phyloP scores from a whole-genome alignment of 202 grass and related monocot genomes.

The Panicum virgatum region DNA sequence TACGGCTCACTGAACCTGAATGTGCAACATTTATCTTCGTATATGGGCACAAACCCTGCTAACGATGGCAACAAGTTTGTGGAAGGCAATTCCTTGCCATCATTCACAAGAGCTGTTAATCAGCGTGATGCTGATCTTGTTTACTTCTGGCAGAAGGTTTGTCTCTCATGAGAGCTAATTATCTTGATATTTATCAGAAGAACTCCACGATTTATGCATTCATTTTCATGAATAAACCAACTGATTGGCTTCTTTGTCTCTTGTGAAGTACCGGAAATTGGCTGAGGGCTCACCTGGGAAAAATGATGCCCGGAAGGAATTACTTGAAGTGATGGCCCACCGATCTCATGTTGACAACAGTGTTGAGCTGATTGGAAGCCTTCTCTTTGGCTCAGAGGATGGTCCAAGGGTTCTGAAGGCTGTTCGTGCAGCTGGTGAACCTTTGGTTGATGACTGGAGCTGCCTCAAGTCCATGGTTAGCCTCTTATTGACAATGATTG shows the following conservation, averaged over 20 bases:
- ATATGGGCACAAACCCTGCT: slow-evolving; percentile 86
- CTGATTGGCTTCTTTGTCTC: slow-evolving; percentile 30
- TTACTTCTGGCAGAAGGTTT: slow-evolving; percentile 98
- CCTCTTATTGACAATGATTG: slow-evolving; percentile 2
- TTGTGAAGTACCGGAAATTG: slow-evolving; percentile 66
- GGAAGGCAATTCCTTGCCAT: slow-evolving; percentile 60
- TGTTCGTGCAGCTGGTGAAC: slow-evolving; percentile 59
- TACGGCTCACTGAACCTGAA: slow-evolving; percentile 74
- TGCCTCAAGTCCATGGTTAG: slow-evolving; percentile 91
- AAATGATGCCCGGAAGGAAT: slow-evolving; percentile 66
- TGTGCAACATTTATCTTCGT: slow-evolving; percentile 61
- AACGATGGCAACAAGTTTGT: slow-evolving; percentile 75
- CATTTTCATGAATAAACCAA: slow-evolving; percentile 4
- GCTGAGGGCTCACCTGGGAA: slow-evolving; percentile 60
- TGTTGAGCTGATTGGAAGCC: slow-evolving; percentile 74
- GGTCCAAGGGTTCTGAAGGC: slow-evolving; percentile 64
- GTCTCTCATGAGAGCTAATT: slow-evolving; percentile 18
- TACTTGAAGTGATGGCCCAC: slow-evolving; percentile 86
- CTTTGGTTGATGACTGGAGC: slow-evolving; percentile 91
- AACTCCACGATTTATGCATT: slow-evolving; percentile 14
- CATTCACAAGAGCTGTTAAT: slow-evolving; percentile 65
- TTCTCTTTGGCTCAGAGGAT: slow-evolving; percentile 84
- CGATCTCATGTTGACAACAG: slow-evolving; percentile 90
- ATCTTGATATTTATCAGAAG: slow-evolving; percentile 8
- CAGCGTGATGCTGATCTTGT: slow-evolving; percentile 95